Conservation (phyloP, 306 rosid species). For the Cucumis cinereus region DNA sequence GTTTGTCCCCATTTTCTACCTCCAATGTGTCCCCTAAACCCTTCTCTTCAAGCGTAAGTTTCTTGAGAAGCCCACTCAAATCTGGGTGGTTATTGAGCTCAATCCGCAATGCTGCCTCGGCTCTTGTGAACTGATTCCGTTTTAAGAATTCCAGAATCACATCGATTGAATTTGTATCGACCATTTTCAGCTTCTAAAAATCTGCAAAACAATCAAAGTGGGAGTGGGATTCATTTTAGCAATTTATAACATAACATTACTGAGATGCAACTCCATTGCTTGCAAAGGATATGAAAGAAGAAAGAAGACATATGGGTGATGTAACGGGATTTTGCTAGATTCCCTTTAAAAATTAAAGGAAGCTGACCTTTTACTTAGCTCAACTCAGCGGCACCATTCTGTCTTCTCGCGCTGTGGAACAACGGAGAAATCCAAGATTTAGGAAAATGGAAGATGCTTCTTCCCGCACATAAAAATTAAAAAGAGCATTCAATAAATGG, state of each 20-base stretch:
- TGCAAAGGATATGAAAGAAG: neutral
- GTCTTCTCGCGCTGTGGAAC: slow-evolving; percentile 33
- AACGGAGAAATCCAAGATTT: slow-evolving; percentile 21
- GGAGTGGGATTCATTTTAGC: slow-evolving; percentile 17
- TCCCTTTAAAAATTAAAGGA: neutral
- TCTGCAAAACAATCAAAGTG: slow-evolving; percentile 29
- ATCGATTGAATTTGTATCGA: slow-evolving; percentile 62
- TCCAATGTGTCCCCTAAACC: slow-evolving; percentile 19
- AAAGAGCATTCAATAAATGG: slow-evolving; percentile 20
- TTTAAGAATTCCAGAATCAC: slow-evolving; percentile 74
- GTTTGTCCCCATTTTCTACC: slow-evolving; percentile 45
- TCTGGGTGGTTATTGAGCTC: slow-evolving; percentile 64
- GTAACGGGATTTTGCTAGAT: neutral
- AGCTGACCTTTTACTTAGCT: slow-evolving; percentile 34
- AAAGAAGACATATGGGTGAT: neutral
- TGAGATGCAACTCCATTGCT: neutral
- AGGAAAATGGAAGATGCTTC: slow-evolving; percentile 10
- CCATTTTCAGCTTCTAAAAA: slow-evolving; percentile 48
- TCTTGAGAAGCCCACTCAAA: slow-evolving; percentile 55
- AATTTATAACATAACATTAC: neutral
- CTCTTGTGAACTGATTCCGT: slow-evolving; percentile 62
- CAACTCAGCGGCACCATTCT: slow-evolving; percentile 33
- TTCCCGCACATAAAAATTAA: slow-evolving; percentile 16
- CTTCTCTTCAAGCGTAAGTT: slow-evolving; percentile 61
- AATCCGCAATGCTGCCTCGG: slow-evolving; percentile 86